Evolutionary conservation across 2,329 filamentous ascomycete genomes (phyloP), one percentile per base, ranked within the genome.

Genomic region (Colletotrichum filicis): DNA sequence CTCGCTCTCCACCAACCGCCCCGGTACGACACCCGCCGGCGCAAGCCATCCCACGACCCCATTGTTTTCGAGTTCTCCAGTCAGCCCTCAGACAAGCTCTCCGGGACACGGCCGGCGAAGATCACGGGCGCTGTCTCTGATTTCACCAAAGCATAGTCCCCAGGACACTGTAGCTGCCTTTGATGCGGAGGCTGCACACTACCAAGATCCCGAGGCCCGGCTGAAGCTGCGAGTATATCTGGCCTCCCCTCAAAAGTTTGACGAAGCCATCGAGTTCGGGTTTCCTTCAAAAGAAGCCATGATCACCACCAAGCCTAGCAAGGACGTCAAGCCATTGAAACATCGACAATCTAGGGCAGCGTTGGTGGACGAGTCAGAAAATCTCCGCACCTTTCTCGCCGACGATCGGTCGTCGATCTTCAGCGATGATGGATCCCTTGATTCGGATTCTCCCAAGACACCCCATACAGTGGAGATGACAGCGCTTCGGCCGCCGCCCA

Each of bases 231-330:
- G 95, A 14, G 91, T 94, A 7, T 98, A 95, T 78, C 89, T 98
- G 24, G 93, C 94, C 8, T 97, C 95, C 1, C 93, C 95, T 1
- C 94, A 97, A 76, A 98, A 97, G 80, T 98, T 98, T 77, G 96
- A 98, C 80, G 96, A 98, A 82, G 95, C 94, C 1, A 90, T 98
- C 65, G 94, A 97, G 80, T 98, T 97, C 82, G 96, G 96, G 0
- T 98, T 98, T 78, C 95, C 95, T 0, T 91, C 92, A 0, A 86
- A 86, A 46, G 88, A 91, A 42, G 82, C 78, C 8, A 75, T 83
- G 24, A 76, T 80, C 3, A 77, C 83, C n/a, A 77, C 83, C n/a
- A 77, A 77, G 1, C 75, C 81, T 3, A 77, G 81, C 26, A 79
- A 80, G 9, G 82, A 83, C 16, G 75, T 64, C n/a, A 75, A 75